phyloP scores from a whole-genome alignment of 768 basidiomycete species.

The Galerina marginata region DNA sequence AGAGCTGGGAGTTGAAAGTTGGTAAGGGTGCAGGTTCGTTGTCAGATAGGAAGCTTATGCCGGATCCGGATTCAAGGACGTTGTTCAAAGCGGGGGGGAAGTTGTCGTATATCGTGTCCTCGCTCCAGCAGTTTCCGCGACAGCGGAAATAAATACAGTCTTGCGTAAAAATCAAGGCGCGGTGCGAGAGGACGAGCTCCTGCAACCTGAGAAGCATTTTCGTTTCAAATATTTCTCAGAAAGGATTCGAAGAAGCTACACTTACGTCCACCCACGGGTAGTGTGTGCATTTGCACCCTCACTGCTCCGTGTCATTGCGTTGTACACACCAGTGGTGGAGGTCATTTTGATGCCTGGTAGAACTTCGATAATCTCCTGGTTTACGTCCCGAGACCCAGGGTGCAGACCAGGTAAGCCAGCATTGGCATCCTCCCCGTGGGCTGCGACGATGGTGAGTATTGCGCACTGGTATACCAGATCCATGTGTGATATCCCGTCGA shows the following conservation, averaged over 20 bases:
- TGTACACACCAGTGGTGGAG: neutral
- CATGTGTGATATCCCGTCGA: neutral
- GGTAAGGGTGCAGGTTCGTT: neutral
- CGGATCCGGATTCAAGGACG: neutral
- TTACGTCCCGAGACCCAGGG: neutral
- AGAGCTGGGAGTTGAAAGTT: neutral
- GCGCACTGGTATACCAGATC: constrained; percentile 1
- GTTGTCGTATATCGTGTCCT: constrained; percentile 10
- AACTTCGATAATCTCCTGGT: neutral
- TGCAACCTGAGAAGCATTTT: neutral
- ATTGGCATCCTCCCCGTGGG: neutral
- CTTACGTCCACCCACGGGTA: constrained; percentile 7
- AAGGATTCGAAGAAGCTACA: neutral
- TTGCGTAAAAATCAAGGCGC: neutral
- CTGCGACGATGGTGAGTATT: neutral
- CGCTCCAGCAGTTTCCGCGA: constrained; percentile 3
- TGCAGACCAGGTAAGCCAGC: neutral
- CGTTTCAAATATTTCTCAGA: neutral
- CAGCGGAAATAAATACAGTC: constrained; percentile 1
- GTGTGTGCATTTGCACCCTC: neutral
- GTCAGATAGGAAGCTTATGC: neutral
- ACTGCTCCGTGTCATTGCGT: neutral
- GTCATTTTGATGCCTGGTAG: constrained; percentile 1
- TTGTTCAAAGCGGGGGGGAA: neutral
- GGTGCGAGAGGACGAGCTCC: constrained; percentile 1